Base-by-base conservation (phyloP, 2,329 filamentous ascomycete genomes). In the Beauveria scarabaeidicola region DNA sequence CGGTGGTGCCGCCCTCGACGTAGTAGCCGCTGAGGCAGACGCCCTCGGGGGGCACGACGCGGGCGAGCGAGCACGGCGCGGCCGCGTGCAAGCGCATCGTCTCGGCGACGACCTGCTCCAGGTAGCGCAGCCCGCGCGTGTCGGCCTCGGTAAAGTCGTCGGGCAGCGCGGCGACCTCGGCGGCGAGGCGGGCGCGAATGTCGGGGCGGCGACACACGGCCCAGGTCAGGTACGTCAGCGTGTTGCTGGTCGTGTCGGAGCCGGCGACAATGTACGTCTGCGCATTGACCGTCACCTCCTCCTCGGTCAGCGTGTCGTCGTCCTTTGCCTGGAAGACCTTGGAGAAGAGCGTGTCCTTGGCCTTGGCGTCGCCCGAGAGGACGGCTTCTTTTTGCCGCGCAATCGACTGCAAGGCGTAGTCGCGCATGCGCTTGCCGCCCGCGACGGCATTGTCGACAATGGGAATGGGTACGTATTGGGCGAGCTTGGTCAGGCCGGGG, bases 171-270 rank as follows among this genome's bases (percentile, higher is more conserved):
- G 64, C 64, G 0, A 80, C 63, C 63, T 76, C 74, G 1, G 65
- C 60, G 1, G 74, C 63, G 0, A 80, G 66, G 6, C 60, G 62
- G 1, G 66, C 63, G 40, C 68, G 68, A 27, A 76, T 61, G 0
- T 64, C 56, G 0, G 70, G 69, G 17, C 69, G 61, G 17, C 64
- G 61, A 55, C 69, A 73, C 9, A 77, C 66, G 5, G 68, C 64
- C 74, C 74, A 81, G 6, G 76, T 64, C 0, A 79, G 66, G 59
- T 80, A 82, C 0, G 79, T 82, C 47, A 82, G 61, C 0, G 77
- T 77, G 13, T 74, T 71, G 1, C 79, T 75, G 0, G 80, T 81
- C 0, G 80, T 83, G 59, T 82, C 79, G 41, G 73, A 78, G 1
- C 80, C 80, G 1, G 79, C 81, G 5, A 78, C 60, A 50, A 82